Base-by-base conservation (phyloP, 1,284 basidiomycete genomes). In the Fistulinella staudtii region DNA sequence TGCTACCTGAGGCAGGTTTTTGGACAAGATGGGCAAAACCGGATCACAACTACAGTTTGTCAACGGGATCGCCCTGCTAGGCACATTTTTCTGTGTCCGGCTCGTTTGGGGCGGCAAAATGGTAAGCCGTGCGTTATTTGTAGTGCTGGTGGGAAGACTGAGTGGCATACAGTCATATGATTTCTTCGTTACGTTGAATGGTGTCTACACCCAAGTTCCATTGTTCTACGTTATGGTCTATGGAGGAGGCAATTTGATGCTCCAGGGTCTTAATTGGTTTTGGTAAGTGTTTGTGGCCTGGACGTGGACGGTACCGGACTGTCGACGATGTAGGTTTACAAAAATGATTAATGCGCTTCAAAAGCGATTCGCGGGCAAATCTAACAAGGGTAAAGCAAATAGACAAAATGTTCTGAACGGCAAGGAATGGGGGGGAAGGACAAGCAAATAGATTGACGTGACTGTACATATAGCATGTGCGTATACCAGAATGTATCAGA, bases 1-100 rank as follows among this genome's bases (percentile, higher is more conserved):
- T 49, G 47, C 14, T 23, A 45, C 29, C 13, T 7, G 13, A 14
- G 34, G 14, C 45, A 85, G 85, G 78, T 82, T 82, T 64, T 61
- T 89, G 49, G 85, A 89, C 62, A 89, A 89, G 64, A 80, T 75
- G 18, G 75, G 76, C 25, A 75, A 73, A 44, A 86, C 84, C 0
- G 86, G 87, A n/a, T 75, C 73, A 35, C 74, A 51, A 3, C 54
- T 79, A 29, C 86, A 89, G 56, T 63, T 82, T 20, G 54, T 84
- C 39, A 89, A 89, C 55, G 86, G 85, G 11, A 46, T 77, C 36
- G 58, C 75, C 49, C 70, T 89, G n/a, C 65, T 89, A 20, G 50
- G 57, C 24, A 69, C 76, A 5, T 90, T 89, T 67, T 79, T 83
- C 55, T 66, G 67, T 39, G 73, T 79, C 13, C 73, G 87, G 17